Base-by-base conservation (phyloP, 805 yeast species). In the Candida piceae region DNA sequence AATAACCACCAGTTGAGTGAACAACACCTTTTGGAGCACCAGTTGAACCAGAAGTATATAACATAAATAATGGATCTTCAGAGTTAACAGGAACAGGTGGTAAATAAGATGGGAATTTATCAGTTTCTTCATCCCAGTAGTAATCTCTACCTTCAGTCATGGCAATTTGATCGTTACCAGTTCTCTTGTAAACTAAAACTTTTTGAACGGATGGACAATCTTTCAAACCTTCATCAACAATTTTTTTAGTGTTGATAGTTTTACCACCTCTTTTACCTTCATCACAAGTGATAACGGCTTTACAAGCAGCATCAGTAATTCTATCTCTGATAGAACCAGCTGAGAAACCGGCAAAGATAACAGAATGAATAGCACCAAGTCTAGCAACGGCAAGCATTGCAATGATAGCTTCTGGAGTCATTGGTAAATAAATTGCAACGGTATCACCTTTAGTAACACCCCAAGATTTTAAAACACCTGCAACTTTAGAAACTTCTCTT, bases 21-120 rank as follows among this genome's bases (percentile, higher is more conserved):
- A 76, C 83, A 32, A 84, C 81, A 61, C 95, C 95, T 67, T 84
- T 84, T 57, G 95, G 95, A 44, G 84, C 78, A 45, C 95, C 95
- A 10, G 95, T 84, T 16, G 90, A 82, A 38, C 95, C 95, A 13
- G 90, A 83, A 29, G 94, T 84, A 62, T 84, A 84, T 48, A 84
- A 72, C 62, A 84, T 69, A 64, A 84, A 84, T 53, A 84, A 65
- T 32, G 90, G 84, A 61, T 84, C 89, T 63, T 84, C 94, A n/a
- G 89, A 62, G 55, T 72, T 71, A 41, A 84, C 86, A 18, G 87
- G 78, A 32, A 71, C 79, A 16, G 88, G 83, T n/a, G 93, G 81
- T 49, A 64, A 66, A 63, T 81, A 84, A 30, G 81, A 75, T 38
- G 80, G 72, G 58, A 74, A 78, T 59, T 80, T 82, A 42, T 65